Evolutionary conservation across 768 basidiomycete species (phyloP).

Genomic region (Tubosaeta sp.): DNA sequence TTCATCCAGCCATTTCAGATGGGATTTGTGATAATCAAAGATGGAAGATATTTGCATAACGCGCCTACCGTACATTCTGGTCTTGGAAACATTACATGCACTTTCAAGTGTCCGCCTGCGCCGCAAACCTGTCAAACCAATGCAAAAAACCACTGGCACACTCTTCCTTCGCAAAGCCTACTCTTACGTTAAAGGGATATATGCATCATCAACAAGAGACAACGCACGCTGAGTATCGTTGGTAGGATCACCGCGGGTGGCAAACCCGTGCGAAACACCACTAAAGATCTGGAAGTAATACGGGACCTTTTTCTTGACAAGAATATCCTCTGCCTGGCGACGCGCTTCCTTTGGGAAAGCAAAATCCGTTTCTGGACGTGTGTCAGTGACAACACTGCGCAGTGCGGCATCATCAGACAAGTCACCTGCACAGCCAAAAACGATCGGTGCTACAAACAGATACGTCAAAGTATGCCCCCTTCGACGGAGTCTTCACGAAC

Average conservation of each 20-base stretch:
- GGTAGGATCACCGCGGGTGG: conserved; percentile 27
- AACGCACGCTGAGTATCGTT: conserved; percentile 22
- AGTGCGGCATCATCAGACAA: neutral
- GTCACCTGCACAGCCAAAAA: conserved; percentile 53
- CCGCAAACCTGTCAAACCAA: conserved; percentile 50
- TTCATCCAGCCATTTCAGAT: neutral
- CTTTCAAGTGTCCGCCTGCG: conserved; percentile 1
- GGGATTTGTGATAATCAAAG: neutral
- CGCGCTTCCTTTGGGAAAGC: conserved; percentile 53
- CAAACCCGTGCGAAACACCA: conserved; percentile 37
- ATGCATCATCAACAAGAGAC: neutral
- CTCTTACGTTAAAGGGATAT: neutral
- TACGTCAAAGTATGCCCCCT: neutral
- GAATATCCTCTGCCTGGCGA: conserved; percentile 52
- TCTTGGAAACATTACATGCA: neutral
- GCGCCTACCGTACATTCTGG: conserved; percentile 10
- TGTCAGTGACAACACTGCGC: neutral
- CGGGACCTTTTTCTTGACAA: conserved; percentile 44
- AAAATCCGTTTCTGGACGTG: conserved; percentile 43
- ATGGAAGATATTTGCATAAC: neutral
- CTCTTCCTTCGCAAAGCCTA: conserved; percentile 62
- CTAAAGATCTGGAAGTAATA: conserved; percentile 61
- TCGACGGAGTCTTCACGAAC: conserved; percentile 29
- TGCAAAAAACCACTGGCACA: conserved; percentile 45
- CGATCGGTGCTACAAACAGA: conserved; percentile 42